phyloP scores from a whole-genome alignment of 768 basidiomycete species.

The Amanita fuliginea region DNA sequence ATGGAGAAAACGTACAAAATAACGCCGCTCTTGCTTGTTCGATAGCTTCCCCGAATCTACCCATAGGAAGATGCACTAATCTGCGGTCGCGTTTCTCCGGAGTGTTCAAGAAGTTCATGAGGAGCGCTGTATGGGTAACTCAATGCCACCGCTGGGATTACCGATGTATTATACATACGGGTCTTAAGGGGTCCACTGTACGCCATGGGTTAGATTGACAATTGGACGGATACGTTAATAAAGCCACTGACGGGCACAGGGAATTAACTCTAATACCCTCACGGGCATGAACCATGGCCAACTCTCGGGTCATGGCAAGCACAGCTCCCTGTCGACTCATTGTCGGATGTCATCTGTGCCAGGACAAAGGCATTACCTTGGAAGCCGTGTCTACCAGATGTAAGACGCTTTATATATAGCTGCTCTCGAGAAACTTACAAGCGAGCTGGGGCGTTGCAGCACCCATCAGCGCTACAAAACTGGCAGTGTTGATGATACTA shows the following conservation, averaged over 20 bases:
- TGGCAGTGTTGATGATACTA: constrained; percentile 97
- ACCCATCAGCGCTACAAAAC: constrained; percentile 91
- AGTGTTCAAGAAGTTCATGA: constrained; percentile 98
- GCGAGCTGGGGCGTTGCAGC: constrained; percentile 98
- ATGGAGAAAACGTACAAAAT: constrained; percentile 56
- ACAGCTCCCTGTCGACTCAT: constrained; percentile 64
- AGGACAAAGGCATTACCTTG: constrained; percentile 39
- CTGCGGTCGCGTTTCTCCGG: constrained; percentile 90
- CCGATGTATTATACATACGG: constrained; percentile 31
- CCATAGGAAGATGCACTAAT: constrained; percentile 89
- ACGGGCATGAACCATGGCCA: constrained; percentile 95
- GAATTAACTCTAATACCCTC: constrained; percentile 97
- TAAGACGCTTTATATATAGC: background rate
- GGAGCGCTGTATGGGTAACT: constrained; percentile 49
- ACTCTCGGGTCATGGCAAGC: constrained; percentile 95
- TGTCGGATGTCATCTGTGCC: background rate
- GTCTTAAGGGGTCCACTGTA: constrained; percentile 87
- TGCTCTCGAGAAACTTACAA: constrained; percentile 43
- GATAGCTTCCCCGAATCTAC: constrained; percentile 93
- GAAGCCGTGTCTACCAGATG: constrained; percentile 76
- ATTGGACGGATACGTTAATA: constrained; percentile 3
- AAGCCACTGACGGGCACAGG: constrained; percentile 75
- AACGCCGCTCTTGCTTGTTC: constrained; percentile 90
- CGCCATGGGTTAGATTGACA: constrained; percentile 5
- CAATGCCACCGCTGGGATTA: background rate